Evolutionary conservation across 1,139 yeast genomes (phyloP).

Genomic region (Nakaseomyces glabratus): DNA sequence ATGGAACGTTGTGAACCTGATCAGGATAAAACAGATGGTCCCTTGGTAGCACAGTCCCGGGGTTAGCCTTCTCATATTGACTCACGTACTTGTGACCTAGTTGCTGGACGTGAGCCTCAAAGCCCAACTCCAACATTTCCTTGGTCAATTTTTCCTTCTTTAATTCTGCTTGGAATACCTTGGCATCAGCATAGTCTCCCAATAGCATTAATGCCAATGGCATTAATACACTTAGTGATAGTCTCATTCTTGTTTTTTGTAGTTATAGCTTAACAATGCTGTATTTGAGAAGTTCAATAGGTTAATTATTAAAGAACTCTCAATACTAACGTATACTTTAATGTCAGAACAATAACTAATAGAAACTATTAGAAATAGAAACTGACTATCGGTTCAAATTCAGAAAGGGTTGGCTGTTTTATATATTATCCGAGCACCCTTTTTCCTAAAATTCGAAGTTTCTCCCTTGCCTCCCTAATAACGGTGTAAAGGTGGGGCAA

Average conservation of each 20-base stretch:
- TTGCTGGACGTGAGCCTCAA: constrained; percentile 56
- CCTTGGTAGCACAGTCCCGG: constrained; percentile 27
- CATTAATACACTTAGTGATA: constrained; percentile 60
- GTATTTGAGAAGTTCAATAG: too few species aligned
- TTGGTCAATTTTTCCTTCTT: constrained; percentile 57
- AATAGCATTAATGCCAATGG: constrained; percentile 51
- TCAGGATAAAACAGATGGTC: constrained; percentile 23
- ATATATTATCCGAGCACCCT: too few species aligned
- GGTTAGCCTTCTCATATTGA: constrained; percentile 41
- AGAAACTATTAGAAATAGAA: too few species aligned
- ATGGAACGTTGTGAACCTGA: constrained; percentile 59
- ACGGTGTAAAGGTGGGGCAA: too few species aligned
- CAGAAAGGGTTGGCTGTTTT: too few species aligned
- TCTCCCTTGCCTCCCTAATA: too few species aligned
- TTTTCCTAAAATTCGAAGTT: too few species aligned
- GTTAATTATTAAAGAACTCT: too few species aligned
- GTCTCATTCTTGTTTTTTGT: constrained; percentile 10
- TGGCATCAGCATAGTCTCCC: constrained; percentile 35
- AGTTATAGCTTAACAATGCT: too few species aligned
- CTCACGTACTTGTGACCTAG: constrained; percentile 66
- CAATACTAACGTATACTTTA: too few species aligned
- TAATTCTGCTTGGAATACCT: constrained; percentile 56
- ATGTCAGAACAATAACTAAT: too few species aligned
- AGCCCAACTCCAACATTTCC: constrained; percentile 49
- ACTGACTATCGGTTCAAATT: too few species aligned